phyloP scores from a whole-genome alignment of 1,139 yeast genomes.

The Blastobotrys niveus region DNA sequence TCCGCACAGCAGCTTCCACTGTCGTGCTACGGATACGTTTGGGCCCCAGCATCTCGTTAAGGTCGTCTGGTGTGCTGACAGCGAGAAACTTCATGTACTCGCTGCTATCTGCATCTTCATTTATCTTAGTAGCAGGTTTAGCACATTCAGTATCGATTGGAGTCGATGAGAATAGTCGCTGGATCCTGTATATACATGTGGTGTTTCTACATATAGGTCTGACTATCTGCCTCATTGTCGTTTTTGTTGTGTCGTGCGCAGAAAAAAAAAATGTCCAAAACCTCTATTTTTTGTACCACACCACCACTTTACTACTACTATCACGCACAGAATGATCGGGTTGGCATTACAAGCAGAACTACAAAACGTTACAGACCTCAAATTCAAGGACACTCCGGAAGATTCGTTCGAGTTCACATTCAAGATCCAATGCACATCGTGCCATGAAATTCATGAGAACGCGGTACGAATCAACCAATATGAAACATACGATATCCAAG shows the following conservation, averaged over 20 bases:
- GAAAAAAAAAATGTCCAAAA: background rate
- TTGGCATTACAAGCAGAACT: constrained; percentile 58
- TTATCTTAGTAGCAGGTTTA: too few relatives aligned
- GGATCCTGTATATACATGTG: too few relatives aligned
- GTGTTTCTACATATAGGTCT: background rate
- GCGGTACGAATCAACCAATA: constrained; percentile 64
- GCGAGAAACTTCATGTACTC: too few relatives aligned
- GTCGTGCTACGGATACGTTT: constrained; percentile 20
- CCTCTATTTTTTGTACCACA: background rate
- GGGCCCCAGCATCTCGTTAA: constrained; percentile 25
- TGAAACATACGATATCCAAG: constrained; percentile 49
- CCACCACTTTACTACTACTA: background rate
- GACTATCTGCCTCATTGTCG: background rate
- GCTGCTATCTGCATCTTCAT: too few relatives aligned
- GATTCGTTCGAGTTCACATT: constrained; percentile 72
- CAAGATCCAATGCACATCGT: constrained; percentile 65
- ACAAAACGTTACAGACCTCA: constrained; percentile 56
- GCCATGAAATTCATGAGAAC: constrained; percentile 74
- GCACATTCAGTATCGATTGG: too few relatives aligned
- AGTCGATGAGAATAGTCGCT: too few relatives aligned
- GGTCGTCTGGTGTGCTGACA: constrained; percentile 14
- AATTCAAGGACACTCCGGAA: constrained; percentile 55
- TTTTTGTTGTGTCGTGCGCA: background rate
- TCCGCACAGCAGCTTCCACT: constrained; percentile 28
- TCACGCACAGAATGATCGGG: constrained; percentile 39